Percentiles rank a stretch among this genome's conserved stretches.
Conservation (phyloP, 164 flowering plant species). For the Tetracentron sinense region DNA sequence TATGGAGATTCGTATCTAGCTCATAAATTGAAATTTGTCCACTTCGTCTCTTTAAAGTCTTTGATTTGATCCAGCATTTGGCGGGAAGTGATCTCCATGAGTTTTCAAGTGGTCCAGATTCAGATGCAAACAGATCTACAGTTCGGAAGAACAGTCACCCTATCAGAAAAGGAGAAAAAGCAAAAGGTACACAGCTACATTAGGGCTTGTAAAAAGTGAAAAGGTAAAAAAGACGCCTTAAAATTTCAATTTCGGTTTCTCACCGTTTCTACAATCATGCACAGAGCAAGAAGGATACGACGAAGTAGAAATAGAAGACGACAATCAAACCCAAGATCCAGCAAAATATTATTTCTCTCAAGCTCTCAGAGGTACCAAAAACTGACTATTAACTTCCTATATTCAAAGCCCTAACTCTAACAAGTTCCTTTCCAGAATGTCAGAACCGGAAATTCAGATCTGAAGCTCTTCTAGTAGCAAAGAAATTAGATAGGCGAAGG, state of each 20-base stretch:
- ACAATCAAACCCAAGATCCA: constrained; percentile 35
- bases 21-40: constrained; percentile 1
- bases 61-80: constrained; percentile 52
- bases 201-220: too few relatives aligned
- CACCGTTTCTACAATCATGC: constrained; percentile 19
- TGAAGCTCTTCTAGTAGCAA: constrained; percentile 31
- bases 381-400: not conserved
- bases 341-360: constrained; percentile 67
- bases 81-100: constrained; percentile 41
- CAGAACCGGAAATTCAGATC: constrained; percentile 61
- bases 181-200: not conserved
- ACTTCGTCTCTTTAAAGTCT: constrained; percentile 18
- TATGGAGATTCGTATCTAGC: not conserved
- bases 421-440: constrained; percentile 42
- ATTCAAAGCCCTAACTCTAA: not conserved
- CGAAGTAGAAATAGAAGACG: constrained; percentile 40
- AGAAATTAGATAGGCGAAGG: constrained; percentile 50
- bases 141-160: constrained; percentile 23
- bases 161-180: constrained; percentile 25
- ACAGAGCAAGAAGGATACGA: constrained; percentile 32
- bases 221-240: not conserved
- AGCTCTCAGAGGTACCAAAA: constrained; percentile 61
- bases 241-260: constrained; percentile 5
- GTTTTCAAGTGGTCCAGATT: constrained; percentile 48
- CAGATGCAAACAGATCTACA: constrained; percentile 35